Evolutionary conservation across 805 yeast species (phyloP).

Genomic region (Candida glaebosa): DNA sequence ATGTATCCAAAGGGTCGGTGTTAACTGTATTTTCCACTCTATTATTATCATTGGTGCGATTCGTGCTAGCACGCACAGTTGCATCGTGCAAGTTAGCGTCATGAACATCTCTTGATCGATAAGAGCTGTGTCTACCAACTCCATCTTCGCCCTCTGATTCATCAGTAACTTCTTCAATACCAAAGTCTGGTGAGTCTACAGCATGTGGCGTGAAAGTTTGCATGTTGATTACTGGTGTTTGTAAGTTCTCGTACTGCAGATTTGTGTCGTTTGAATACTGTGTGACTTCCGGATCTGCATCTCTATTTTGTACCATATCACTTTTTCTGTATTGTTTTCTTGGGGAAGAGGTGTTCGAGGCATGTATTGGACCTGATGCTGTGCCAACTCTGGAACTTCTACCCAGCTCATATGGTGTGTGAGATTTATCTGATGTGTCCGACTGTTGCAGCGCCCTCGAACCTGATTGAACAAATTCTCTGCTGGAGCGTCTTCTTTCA

Average conservation of each 20-base stretch:
- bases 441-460: conserved; percentile 1
- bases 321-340: neutral
- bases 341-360: neutral
- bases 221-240: neutral
- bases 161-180: conserved; percentile 34
- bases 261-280: neutral
- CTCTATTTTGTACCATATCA: neutral
- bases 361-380: neutral
- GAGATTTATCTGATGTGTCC: conserved; percentile 2
- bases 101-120: neutral
- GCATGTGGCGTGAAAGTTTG: neutral
- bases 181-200: conserved; percentile 22
- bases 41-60: neutral
- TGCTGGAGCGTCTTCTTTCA: neutral
- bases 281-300: neutral
- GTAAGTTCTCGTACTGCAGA: neutral
- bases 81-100: neutral
- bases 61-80: neutral
- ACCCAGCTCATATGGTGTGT: conserved; percentile 2
- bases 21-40: conserved; percentile 2
- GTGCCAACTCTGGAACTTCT: conserved; percentile 1
- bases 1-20: conserved; percentile 21
- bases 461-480: neutral
- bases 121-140: neutral
- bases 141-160: conserved; percentile 22